Evolutionary conservation across 768 basidiomycete species (phyloP), one percentile per base, ranked within the genome.

Genomic region (Boletus huronensis): DNA sequence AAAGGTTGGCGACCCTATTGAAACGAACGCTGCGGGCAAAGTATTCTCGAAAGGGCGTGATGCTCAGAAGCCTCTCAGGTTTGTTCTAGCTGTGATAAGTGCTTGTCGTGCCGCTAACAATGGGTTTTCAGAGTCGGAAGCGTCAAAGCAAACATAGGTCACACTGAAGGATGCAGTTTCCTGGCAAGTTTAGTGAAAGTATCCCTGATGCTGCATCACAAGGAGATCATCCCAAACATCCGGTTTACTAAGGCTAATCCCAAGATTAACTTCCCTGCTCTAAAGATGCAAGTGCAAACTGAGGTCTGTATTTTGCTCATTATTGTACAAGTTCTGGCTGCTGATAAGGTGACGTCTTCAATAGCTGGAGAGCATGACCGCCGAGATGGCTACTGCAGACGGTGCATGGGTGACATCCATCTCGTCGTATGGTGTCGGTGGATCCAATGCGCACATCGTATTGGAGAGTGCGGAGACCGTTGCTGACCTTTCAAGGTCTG

Each of bases 1-100:
- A 3, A 72, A 75, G 35, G 70, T 65, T 29, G 80, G 79, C 0
- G 80, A 82, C 55, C 79, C 80, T 1, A 76, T 72, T 1, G 80
- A 82, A 58, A 75, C 75, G 10, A 81, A 80, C 52, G 77, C 75
- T 66, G 76, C 77, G 21, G 79, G 79, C 1, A 64, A 65, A 32
- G 57, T 70, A 7, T 74, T 74, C 39, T 59, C 67, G 26, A 46
- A 65, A 32, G 59, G 62, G 9, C 59, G 66, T 5, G 54, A 61
- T 29, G 52, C 3, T 17, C 48, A 56, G 28, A 64, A 58, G 23
- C 50, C 53, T 17, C 64, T 67, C 25, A 56, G 62, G 64, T 65
- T 31, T 19, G 54, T 35, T 19, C 9, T 11, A 17, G 8, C 16
- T 25, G 14, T 5, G 36, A 10, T 13, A 6, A 0, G 5, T 14